Evolutionary conservation across 805 yeast species (phyloP), one percentile per base, ranked within the genome.

Genomic region (Kregervanrija delftensis): DNA sequence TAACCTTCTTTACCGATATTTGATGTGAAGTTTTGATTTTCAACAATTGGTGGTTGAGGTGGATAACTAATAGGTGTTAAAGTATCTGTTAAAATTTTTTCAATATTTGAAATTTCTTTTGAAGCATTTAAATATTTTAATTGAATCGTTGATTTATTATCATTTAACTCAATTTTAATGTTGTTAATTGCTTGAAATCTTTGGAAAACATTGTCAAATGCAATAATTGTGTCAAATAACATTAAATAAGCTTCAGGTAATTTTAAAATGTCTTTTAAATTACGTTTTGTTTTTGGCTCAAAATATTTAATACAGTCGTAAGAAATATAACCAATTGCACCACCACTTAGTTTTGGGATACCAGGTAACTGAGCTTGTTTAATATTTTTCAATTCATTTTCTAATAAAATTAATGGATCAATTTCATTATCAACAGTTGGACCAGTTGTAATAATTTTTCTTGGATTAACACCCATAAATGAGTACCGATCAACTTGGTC

Each of bases 221-320:
- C 97, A 44, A 93, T 79, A 31, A 93, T 79, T 33, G 86, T 77
- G 65, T 93, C 97, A 64, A 83, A 88, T 48, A 93, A 67, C 98
- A 93, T 89, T 63, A 93, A 68, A 6, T 83, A 82, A 2, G 96
- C 84, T 66, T 93, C 99, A 0, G 99, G 99, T 10, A 93, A 74
- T 49, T 85, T 65, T 54, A 93, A 68, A 1, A 83, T 81, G 63
- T 93, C 98, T 53, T 83, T 79, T 54, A 90, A 71, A 3, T 73
- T 73, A 51, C 86, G 77, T 48, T 74, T 75, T 1, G 98, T 91
- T 54, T 74, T 82, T 48, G 99, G 99, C 67, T 93, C 99, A 54
- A 93, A 93, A 65, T 93, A 93, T 61, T 88, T 86, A 58, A 93
- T 85, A 70, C 99, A 93, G 64, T 93, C 99, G 58, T 93, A 93